Evolutionary conservation across 768 basidiomycete species (phyloP).

Genomic region (Tephrocybe sp.): DNA sequence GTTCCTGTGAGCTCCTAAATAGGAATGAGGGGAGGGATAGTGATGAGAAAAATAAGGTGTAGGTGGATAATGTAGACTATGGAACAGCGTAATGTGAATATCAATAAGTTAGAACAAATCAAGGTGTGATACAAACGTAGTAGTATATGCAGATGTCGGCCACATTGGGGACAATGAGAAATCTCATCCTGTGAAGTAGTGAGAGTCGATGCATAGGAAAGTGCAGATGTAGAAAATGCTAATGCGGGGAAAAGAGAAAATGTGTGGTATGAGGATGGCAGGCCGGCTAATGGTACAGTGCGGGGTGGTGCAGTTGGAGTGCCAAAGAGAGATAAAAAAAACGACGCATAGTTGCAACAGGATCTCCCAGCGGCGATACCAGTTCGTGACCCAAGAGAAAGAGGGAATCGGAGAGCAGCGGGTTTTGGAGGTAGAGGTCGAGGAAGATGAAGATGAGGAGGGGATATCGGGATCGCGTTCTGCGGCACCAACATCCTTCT

Average conservation of each 20-base stretch:
- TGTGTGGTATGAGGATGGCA: neutral
- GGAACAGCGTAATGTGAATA: neutral
- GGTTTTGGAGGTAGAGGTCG: no score
- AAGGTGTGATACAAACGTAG: neutral
- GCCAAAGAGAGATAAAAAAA: no score
- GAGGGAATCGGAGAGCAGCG: no score
- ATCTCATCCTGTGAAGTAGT: neutral
- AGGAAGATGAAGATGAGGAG: no score
- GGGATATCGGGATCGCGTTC: neutral
- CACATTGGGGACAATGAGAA: neutral
- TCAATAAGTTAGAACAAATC: slow-evolving; percentile 2
- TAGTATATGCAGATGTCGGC: neutral
- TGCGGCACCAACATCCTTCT: neutral
- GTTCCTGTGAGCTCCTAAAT: no score
- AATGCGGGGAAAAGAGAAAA: no score
- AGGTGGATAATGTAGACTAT: neutral
- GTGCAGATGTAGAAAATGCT: no score
- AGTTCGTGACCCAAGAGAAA: slow-evolving; percentile 41
- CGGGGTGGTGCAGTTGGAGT: neutral
- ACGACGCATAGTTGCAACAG: slow-evolving; percentile 40
- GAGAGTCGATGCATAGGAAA: neutral
- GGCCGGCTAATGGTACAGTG: neutral
- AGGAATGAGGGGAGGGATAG: no score
- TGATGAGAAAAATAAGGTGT: neutral
- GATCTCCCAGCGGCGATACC: slow-evolving; percentile 56